A percentile compares a stretch with the other conserved stretches of the same genome.
Conservation (phyloP, 371 early-diverging fungal genomes). For the Mucor piriformis region DNA sequence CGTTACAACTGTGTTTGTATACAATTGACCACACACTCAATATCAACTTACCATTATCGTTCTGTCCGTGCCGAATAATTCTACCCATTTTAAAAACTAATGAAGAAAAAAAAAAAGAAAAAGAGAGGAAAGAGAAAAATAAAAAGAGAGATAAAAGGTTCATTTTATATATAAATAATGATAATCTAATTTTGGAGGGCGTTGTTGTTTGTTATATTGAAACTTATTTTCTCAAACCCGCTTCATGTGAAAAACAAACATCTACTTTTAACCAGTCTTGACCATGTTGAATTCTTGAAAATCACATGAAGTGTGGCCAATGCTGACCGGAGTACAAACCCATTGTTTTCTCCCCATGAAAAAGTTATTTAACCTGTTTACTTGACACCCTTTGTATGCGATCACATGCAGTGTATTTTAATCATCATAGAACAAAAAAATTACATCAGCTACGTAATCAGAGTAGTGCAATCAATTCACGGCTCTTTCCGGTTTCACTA, state of each 20-base stretch:
- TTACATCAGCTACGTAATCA: neutral
- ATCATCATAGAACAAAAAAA: neutral
- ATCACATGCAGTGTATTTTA: no score
- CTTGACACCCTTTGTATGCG: no score
- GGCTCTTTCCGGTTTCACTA: constrained; percentile 1
- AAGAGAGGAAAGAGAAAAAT: neutral
- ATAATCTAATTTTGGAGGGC: neutral
- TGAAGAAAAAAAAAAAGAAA: constrained; percentile 7
- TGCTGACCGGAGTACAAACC: neutral
- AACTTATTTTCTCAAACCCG: neutral
- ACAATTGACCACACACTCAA: neutral
- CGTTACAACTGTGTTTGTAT: neutral
- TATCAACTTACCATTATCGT: constrained; percentile 25
- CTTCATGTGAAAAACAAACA: neutral
- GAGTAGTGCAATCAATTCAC: constrained; percentile 7
- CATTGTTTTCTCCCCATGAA: neutral
- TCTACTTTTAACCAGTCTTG: neutral
- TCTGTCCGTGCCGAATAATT: constrained; percentile 5
- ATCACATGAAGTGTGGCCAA: neutral
- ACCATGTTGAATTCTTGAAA: neutral
- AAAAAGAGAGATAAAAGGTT: neutral
- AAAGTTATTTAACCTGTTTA: no score
- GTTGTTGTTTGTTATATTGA: neutral
- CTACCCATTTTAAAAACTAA: constrained; percentile 9
- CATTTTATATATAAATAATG: neutral